These are phyloP conservation scores for Phytopythium chamaehyphon DNA, from an alignment of 352 stramenopile genomes.

Conservation along the genomic window DNA sequence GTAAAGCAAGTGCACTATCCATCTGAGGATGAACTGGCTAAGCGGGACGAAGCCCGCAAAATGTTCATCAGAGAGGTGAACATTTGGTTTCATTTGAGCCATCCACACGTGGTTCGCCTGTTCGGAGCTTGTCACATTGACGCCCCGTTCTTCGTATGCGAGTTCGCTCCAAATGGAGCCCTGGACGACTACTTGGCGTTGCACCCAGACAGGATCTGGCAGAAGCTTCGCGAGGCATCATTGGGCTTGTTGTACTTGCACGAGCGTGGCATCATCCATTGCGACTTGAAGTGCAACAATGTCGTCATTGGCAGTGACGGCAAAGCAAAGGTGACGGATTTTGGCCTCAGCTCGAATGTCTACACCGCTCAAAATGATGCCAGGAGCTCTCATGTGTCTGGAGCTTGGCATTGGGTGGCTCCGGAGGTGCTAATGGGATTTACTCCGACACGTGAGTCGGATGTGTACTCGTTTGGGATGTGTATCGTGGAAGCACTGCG, in stretches of 20 bases:
- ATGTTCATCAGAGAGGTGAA: slow-evolving; percentile 3
- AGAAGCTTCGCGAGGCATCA: slow-evolving; percentile 1
- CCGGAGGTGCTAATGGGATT: neutral
- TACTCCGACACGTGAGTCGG: slow-evolving; percentile 4
- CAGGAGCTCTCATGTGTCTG: neutral
- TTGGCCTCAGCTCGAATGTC: neutral
- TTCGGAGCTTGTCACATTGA: neutral
- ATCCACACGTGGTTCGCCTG: slow-evolving; percentile 5
- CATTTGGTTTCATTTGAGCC: slow-evolving; percentile 6
- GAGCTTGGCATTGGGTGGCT: neutral
- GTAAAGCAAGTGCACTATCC: no score
- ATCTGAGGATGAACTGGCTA: no score
- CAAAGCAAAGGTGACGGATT: slow-evolving; percentile 6
- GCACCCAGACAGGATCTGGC: neutral
- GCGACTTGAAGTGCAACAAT: slow-evolving; percentile 5
- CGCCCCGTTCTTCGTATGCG: slow-evolving; percentile 7
- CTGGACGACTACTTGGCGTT: neutral
- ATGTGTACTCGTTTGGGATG: slow-evolving; percentile 9
- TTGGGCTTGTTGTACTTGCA: slow-evolving; percentile 1
- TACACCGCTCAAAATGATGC: no score
- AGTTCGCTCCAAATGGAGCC: slow-evolving; percentile 1
- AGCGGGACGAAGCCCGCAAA: neutral
- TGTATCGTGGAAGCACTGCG: slow-evolving; percentile 6
- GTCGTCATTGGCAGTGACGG: neutral
- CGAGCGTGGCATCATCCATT: neutral